These are phyloP conservation scores for Apiotrichum sp. DNA, from an alignment of 1,284 basidiomycete genomes.

Conservation along the genomic window DNA sequence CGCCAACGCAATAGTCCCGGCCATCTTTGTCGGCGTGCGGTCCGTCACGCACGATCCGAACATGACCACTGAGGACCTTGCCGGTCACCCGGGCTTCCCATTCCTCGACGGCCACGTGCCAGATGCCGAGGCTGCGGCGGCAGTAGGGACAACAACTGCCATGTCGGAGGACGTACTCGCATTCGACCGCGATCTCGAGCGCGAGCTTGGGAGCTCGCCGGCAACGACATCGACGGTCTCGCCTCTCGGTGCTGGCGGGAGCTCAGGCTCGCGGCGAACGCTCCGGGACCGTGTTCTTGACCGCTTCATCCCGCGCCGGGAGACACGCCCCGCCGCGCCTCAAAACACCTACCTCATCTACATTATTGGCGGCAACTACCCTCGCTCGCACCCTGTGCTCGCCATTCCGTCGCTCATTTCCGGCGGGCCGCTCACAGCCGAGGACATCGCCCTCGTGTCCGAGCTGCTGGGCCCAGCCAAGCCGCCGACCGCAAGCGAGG, in stretches of 20 bases:
- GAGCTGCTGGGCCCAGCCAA: slow-evolving; percentile 40
- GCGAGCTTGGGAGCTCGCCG: neutral
- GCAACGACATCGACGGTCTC: neutral
- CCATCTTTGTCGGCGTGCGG: slow-evolving; percentile 44
- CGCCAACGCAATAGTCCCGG: slow-evolving; percentile 36
- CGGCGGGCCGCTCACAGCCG: slow-evolving; percentile 51
- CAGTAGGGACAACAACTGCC: neutral
- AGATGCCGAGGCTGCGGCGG: slow-evolving; percentile 1
- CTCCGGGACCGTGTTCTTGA: slow-evolving; percentile 26
- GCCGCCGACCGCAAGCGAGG: slow-evolving; percentile 67
- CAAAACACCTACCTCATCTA: slow-evolving; percentile 43
- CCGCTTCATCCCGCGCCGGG: slow-evolving; percentile 12
- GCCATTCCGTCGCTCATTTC: slow-evolving; percentile 63
- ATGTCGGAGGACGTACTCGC: neutral
- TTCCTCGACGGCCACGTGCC: slow-evolving; percentile 36
- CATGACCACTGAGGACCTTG: slow-evolving; percentile 37
- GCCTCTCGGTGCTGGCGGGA: neutral
- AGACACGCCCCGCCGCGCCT: slow-evolving; percentile 15
- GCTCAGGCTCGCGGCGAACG: slow-evolving; percentile 13
- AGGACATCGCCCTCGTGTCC: slow-evolving; percentile 68
- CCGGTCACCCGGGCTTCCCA: slow-evolving; percentile 35
- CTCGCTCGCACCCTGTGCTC: slow-evolving; percentile 74
- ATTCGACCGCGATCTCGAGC: slow-evolving; percentile 12
- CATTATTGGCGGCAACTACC: slow-evolving; percentile 67
- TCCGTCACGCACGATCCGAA: slow-evolving; percentile 32